Conservation (phyloP, 345 rosid species). For the Linum lewisii region DNA sequence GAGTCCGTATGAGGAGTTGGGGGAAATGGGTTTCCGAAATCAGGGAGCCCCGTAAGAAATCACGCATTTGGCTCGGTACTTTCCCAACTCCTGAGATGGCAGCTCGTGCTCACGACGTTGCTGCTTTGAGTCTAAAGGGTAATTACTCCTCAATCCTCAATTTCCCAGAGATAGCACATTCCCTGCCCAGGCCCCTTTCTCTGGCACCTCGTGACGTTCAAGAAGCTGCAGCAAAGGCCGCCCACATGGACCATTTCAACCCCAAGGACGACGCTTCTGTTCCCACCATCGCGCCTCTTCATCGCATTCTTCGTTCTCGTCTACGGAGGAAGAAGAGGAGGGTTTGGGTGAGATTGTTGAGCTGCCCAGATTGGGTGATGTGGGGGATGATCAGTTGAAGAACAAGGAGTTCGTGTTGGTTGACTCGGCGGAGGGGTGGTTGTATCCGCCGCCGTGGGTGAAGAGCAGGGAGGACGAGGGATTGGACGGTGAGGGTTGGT, state of each 20-base stretch:
- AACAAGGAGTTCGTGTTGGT: too few species aligned
- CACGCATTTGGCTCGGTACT: background rate
- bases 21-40: background rate
- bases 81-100: background rate
- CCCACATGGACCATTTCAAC: background rate
- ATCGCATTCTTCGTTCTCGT: background rate
- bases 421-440: too few species aligned
- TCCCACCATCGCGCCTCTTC: too few species aligned
- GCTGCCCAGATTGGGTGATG: too few species aligned
- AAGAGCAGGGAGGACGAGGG: too few species aligned
- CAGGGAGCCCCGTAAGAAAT: background rate
- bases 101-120: background rate
- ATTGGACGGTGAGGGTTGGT: too few species aligned
- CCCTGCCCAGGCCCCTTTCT: background rate
- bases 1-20: background rate
- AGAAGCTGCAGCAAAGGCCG: background rate
- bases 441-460: too few species aligned
- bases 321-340: background rate
- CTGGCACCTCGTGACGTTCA: background rate
- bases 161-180: background rate
- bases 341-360: too few species aligned
- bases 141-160: background rate
- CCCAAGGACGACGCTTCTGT: background rate
- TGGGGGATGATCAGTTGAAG: too few species aligned
- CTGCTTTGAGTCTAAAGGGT: background rate